phyloP scores from a whole-genome alignment of 768 basidiomycete species.

The Mycena polygramma region DNA sequence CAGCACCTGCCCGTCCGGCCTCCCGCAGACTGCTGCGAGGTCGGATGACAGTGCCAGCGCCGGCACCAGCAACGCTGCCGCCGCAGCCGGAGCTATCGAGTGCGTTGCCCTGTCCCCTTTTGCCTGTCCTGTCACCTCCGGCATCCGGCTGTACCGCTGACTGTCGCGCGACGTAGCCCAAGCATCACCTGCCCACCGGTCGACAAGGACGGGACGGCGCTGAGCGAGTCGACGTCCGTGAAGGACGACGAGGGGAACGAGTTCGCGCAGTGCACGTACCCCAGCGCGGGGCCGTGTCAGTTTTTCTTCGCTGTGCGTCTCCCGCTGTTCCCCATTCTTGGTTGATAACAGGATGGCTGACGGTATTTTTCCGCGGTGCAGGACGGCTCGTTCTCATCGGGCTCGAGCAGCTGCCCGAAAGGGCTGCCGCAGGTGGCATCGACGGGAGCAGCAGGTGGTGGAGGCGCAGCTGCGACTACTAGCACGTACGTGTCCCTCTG shows the following conservation, averaged over 20 bases:
- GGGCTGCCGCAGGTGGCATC: constrained; percentile 14
- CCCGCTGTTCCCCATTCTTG: too few relatives aligned
- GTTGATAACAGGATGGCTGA: neutral
- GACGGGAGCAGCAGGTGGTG: neutral
- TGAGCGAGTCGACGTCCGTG: constrained; percentile 9
- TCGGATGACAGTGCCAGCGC: too few relatives aligned
- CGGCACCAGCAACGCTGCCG: too few relatives aligned
- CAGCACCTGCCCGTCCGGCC: too few relatives aligned
- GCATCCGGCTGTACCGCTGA: too few relatives aligned
- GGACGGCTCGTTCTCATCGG: constrained; percentile 30
- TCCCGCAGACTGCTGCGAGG: too few relatives aligned
- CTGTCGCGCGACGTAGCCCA: neutral
- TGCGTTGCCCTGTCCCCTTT: neutral
- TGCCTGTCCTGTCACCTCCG: neutral
- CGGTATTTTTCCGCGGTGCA: neutral
- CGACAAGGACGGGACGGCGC: neutral
- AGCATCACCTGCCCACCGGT: too few relatives aligned
- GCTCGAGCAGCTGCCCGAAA: constrained; percentile 24
- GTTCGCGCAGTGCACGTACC: constrained; percentile 23
- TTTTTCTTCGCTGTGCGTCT: constrained; percentile 28
- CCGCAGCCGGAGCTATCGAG: neutral
- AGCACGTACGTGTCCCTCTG: constrained; percentile 6
- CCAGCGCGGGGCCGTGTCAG: constrained; percentile 14
- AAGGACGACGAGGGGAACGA: neutral
- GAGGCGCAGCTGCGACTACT: neutral